Conservation (phyloP, 768 basidiomycete genomes). For the Saitozyma sp. region DNA sequence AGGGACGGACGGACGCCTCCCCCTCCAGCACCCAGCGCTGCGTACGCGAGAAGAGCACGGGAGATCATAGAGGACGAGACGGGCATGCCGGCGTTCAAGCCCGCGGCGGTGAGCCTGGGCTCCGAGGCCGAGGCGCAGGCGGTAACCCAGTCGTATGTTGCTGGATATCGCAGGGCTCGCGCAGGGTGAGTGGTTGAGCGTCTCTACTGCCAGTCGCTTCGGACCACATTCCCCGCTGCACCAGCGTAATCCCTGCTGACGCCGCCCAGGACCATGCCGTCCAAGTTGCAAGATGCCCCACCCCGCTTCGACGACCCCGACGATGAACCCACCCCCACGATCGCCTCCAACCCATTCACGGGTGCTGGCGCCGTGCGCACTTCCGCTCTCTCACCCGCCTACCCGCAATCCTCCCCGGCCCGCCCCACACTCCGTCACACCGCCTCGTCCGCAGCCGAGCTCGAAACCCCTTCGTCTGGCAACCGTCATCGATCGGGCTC, state of each 20-base stretch:
- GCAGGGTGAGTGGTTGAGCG: conserved; percentile 62
- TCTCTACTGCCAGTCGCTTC: background rate
- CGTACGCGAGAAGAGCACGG: conserved; percentile 60
- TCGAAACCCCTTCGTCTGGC: conserved; percentile 25
- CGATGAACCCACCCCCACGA: conserved; percentile 56
- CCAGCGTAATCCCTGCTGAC: background rate
- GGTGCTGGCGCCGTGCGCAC: conserved; percentile 55
- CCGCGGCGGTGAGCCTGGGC: conserved; percentile 55
- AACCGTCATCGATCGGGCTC: conserved; percentile 83
- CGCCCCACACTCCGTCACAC: conserved; percentile 47
- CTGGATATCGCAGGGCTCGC: conserved; percentile 86
- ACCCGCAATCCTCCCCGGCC: conserved; percentile 23
- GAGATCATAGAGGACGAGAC: conserved; percentile 79
- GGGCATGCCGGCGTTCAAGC: conserved; percentile 76
- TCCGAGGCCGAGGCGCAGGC: conserved; percentile 58
- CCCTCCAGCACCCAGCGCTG: conserved; percentile 42
- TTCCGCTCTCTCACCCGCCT: conserved; percentile 57
- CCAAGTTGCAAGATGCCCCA: conserved; percentile 80
- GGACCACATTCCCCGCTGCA: background rate
- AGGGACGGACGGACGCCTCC: conserved; percentile 38
- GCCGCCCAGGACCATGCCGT: conserved; percentile 71
- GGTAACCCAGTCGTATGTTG: conserved; percentile 13
- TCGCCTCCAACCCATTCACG: conserved; percentile 48
- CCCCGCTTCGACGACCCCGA: conserved; percentile 54
- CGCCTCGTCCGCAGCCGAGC: conserved; percentile 41